A percentile compares a stretch with the other conserved stretches of the same genome.
Evolutionary conservation across 1,284 basidiomycete genomes (phyloP).

Genomic region (Pseudozyma pruni): DNA sequence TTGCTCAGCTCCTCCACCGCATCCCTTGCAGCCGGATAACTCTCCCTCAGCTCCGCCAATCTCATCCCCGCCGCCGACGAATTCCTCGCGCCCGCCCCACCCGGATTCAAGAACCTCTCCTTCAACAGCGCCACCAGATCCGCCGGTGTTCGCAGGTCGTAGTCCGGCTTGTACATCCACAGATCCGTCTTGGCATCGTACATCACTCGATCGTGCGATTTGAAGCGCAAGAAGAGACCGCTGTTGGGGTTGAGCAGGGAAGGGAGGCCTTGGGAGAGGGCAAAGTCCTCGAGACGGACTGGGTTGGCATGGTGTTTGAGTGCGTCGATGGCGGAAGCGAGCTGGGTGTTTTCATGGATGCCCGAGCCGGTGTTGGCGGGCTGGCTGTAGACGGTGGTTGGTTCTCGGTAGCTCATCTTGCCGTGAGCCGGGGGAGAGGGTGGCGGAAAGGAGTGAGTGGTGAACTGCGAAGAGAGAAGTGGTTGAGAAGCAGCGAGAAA

Average conservation of each 20-base stretch:
- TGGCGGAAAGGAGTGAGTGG: too few relatives aligned
- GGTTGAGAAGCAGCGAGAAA: background rate
- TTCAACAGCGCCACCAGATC: constrained; percentile 80
- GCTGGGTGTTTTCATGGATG: constrained; percentile 83
- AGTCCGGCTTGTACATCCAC: constrained; percentile 87
- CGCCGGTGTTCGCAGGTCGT: constrained; percentile 82
- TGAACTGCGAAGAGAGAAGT: background rate
- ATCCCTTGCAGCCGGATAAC: constrained; percentile 80
- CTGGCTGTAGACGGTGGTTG: constrained; percentile 77
- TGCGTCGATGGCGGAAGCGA: constrained; percentile 83
- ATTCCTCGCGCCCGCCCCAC: constrained; percentile 31
- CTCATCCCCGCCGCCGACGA: constrained; percentile 74
- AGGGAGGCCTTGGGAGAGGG: constrained; percentile 79
- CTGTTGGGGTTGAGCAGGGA: constrained; percentile 75
- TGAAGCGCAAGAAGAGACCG: constrained; percentile 81
- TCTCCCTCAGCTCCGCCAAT: constrained; percentile 84
- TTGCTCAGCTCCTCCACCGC: constrained; percentile 60
- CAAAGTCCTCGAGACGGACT: constrained; percentile 84
- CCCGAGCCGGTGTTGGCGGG: constrained; percentile 84
- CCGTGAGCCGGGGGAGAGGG: background rate
- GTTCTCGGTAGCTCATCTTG: constrained; percentile 31
- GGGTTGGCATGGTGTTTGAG: constrained; percentile 79
- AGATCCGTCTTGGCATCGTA: constrained; percentile 84
- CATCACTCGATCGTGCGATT: constrained; percentile 79
- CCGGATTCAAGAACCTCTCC: constrained; percentile 52